Evolutionary conservation across 176 grass and related monocot species (phyloP).

Genomic region (Phyllostachys edulis): DNA sequence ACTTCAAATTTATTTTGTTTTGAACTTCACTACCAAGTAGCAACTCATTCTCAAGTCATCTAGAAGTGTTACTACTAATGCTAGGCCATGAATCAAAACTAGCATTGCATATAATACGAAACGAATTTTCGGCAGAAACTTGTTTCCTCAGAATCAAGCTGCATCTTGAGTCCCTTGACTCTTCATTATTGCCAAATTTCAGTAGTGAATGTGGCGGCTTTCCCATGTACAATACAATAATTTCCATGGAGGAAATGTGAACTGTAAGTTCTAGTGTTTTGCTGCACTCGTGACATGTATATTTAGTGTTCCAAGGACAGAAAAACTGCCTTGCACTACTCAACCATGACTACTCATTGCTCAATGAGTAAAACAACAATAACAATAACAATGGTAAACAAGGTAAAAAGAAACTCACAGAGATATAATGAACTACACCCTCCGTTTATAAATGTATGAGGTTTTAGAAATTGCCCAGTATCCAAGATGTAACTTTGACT

Average conservation of each 20-base stretch:
- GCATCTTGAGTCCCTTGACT: not conserved
- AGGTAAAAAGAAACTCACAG: not conserved
- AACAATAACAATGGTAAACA: constrained; percentile 4
- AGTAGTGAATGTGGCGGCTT: not conserved
- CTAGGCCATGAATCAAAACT: not conserved
- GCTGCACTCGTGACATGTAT: not conserved
- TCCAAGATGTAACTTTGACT: not conserved
- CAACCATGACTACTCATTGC: not conserved
- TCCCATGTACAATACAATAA: not conserved
- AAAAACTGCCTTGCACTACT: not conserved
- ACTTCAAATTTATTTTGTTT: not conserved
- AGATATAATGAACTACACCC: not conserved
- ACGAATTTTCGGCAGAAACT: not conserved
- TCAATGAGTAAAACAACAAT: not conserved
- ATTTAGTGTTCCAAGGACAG: not conserved
- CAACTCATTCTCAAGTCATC: not conserved
- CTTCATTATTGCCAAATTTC: not conserved
- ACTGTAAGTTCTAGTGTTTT: not conserved
- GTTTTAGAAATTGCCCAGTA: not conserved
- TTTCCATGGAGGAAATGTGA: not conserved
- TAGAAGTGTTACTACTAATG: not conserved
- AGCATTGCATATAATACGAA: not conserved
- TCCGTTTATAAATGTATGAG: not conserved
- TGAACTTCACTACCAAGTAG: constrained; percentile 14
- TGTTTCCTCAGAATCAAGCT: constrained; percentile 2